Percentiles rank a stretch among this genome's conserved stretches.
Conservation (phyloP, 2,329 filamentous ascomycete species). For the Coniochaeta sp. region DNA sequence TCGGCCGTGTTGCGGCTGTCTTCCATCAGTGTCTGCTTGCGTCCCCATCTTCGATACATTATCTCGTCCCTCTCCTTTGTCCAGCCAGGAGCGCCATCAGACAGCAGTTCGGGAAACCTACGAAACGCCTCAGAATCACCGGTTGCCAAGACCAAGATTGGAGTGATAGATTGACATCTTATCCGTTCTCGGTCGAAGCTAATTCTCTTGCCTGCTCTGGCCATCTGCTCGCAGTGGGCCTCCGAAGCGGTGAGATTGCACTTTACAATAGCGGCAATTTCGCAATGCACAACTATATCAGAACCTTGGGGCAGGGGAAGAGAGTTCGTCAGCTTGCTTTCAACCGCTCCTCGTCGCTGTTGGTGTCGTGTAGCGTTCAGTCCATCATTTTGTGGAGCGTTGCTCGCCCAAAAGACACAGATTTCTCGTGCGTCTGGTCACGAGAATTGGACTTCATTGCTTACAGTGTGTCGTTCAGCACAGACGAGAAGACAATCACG, state of each 20-base stretch:
- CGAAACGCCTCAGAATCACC: not conserved
- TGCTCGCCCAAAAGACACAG: no score
- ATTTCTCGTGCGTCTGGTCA: no score
- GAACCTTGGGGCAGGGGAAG: no score
- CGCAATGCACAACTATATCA: no score
- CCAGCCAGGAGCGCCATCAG: conserved; percentile 9
- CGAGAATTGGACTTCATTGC: no score
- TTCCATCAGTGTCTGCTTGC: conserved; percentile 7
- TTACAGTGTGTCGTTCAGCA: no score
- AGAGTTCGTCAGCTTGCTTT: no score
- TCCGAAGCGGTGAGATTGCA: not conserved
- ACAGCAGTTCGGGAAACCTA: conserved; percentile 7
- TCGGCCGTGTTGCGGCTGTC: not conserved
- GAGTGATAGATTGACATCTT: conserved; percentile 1
- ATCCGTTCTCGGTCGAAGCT: not conserved
- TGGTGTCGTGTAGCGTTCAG: no score
- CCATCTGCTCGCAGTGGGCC: conserved; percentile 1
- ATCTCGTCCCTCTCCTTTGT: conserved; percentile 11
- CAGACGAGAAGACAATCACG: no score
- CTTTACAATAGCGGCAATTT: no score
- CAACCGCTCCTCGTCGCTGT: no score
- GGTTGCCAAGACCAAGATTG: not conserved
- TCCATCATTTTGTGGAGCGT: no score
- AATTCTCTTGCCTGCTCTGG: not conserved
- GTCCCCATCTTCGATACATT: conserved; percentile 10